These are phyloP conservation scores for Albophoma yamanashiensis DNA, from an alignment of 2,329 filamentous ascomycete genomes.

Conservation along the genomic window DNA sequence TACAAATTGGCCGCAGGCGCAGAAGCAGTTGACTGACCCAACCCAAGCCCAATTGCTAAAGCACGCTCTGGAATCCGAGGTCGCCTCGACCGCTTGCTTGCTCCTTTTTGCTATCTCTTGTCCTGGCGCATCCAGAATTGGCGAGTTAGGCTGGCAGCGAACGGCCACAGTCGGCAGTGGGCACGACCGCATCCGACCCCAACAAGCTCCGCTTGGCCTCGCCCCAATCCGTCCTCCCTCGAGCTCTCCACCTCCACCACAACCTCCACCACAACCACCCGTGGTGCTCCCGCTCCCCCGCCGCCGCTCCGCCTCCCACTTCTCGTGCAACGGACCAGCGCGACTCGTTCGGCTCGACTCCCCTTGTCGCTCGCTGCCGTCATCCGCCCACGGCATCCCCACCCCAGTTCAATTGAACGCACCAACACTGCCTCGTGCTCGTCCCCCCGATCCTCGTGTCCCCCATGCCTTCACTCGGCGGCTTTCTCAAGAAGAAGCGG, in stretches of 20 bases:
- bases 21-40: neutral
- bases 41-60: neutral
- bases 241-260: neutral
- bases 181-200: neutral
- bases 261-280: neutral
- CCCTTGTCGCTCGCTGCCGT: neutral
- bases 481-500: conserved; percentile 97
- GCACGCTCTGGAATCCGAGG: neutral
- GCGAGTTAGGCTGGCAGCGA: no score
- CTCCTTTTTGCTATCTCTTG: neutral
- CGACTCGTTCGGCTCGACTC: neutral
- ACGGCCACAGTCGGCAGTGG: neutral
- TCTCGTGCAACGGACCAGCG: neutral
- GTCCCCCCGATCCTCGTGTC: conserved; percentile 4
- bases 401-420: neutral
- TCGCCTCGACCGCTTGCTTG: neutral
- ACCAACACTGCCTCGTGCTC: neutral
- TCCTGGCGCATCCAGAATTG: neutral
- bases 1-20: neutral
- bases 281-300: neutral
- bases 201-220: neutral
- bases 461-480: conserved; percentile 84
- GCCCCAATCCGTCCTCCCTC: conserved; percentile 1
- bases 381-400: neutral
- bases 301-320: neutral